Base-by-base conservation (phyloP, 2,329 filamentous ascomycete genomes). In the Cladobotryum protrusum region DNA sequence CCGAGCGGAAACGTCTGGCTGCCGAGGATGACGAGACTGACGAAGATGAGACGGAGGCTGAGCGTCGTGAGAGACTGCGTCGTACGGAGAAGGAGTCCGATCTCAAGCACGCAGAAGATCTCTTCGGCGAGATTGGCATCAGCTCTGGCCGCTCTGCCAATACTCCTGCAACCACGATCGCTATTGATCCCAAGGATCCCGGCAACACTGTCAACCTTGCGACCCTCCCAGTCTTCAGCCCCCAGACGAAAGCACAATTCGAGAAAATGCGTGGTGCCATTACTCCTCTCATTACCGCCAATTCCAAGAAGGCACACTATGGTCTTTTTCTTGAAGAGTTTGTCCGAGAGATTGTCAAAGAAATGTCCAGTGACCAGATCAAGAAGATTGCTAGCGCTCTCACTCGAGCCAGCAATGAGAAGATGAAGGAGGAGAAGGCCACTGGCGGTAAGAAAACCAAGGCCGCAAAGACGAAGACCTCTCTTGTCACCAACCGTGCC, bases 391-490 rank as follows among this genome's bases (percentile, higher is more conserved):
- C 89, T 12, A 95, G 87, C 68, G 79, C 81, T 5, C 72, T 99
- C 63, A 96, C 91, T n/a, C 86, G 90, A 5, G 78, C 96, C 50
- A 81, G 89, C 66, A 99, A 99, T 67, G 93, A 97, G 81, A 96
- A 95, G 79, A 86, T 97, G 86, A 95, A 90, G 76, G 91, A 96
- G 70, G 93, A 99, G 79, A 96, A 97, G 79, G 84, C 86, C 4
- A 82, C 88, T 3, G 89, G 88, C 48, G 88, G 86, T 63, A 99
- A 97, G 87, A 99, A 97, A 83, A 83, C 78, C 60, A 97, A 97
- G 81, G 91, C 91, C 4, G 87, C 89, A 54, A 97, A 97, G 83
- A 95, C 87, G 36, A 99, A 99, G 83, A 82, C 87, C 15, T 85
- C 82, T 6, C 75, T 97, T 45, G 86, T 87, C 49, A 83, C 87